phyloP scores from a whole-genome alignment of 768 basidiomycete genomes.

The Termitomyces sp. region DNA sequence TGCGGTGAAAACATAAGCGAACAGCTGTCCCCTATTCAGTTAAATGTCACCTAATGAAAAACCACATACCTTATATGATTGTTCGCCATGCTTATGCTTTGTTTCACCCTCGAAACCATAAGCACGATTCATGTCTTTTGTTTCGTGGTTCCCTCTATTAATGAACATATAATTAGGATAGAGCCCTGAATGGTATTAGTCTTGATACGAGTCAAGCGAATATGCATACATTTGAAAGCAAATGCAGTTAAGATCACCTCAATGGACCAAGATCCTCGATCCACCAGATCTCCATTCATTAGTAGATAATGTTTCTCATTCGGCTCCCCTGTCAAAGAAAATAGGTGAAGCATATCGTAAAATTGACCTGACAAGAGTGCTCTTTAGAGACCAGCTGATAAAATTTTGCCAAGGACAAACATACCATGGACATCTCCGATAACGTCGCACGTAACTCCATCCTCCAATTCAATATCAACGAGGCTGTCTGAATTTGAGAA shows the following conservation, averaged over 20 bases:
- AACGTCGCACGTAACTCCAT: slow-evolving; percentile 83
- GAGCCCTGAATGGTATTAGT: slow-evolving; percentile 52
- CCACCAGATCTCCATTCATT: slow-evolving; percentile 96
- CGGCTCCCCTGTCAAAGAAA: slow-evolving; percentile 81
- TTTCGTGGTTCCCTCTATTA: slow-evolving; percentile 96
- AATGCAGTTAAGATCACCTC: slow-evolving; percentile 92
- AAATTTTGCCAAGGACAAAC: slow-evolving; percentile 11
- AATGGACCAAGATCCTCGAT: slow-evolving; percentile 93
- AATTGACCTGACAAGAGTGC: slow-evolving; percentile 66
- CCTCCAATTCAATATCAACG: slow-evolving; percentile 67
- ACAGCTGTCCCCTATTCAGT: slow-evolving; percentile 47
- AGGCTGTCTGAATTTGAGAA: slow-evolving; percentile 78
- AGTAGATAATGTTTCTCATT: slow-evolving; percentile 78
- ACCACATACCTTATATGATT: slow-evolving; percentile 74
- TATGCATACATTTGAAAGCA: slow-evolving; percentile 81
- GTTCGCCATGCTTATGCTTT: slow-evolving; percentile 94
- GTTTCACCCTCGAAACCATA: slow-evolving; percentile 96
- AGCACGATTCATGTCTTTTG: slow-evolving; percentile 93
- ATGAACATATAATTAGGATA: slow-evolving; percentile 87
- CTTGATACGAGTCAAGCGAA: not conserved
- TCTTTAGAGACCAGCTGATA: not conserved
- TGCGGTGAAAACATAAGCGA: slow-evolving; percentile 89
- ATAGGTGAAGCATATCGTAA: slow-evolving; percentile 88
- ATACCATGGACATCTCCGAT: slow-evolving; percentile 95
- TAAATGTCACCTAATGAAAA: not conserved